Evolutionary conservation across 805 yeast genomes (phyloP), one percentile per base, ranked within the genome.

Genomic region (Komagataella pastoris): DNA sequence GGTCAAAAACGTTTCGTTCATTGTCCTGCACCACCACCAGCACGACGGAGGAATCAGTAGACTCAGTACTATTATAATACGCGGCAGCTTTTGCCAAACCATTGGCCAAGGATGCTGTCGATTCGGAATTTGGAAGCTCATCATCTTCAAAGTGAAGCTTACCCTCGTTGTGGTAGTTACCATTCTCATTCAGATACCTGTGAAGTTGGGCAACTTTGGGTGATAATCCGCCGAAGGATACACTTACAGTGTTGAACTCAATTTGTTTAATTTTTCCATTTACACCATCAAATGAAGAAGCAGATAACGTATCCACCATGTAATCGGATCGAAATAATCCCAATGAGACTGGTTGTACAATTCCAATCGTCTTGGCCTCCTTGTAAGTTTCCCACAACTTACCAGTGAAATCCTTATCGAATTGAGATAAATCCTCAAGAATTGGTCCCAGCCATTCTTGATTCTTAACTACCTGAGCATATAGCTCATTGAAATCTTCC

Each of bases 171-270:
- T 69, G 69, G 60, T 85, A 86, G n/a, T 66, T 65, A 2, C 89
- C 89, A 6, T 70, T 60, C 3, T 66, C 61, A 61, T 85, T 84
- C 60, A 85, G 66, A 58, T 76, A 87, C 18, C 73, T 65, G 65
- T 93, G 99, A 52, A 88, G 69, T 57, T 78, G 72, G 18, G 93
- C 85, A 23, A 88, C 91, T 62, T 83, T 85, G 12, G 88, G 65
- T 1, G 96, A 83, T 52, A 93, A 72, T 0, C 95, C 98, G 18
- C 95, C 97, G 70, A 93, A 93, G 1, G 97, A 90, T 3, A 91
- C 96, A 59, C 96, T 85, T 3, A 93, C 88, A 1, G 99, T 90
- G 67, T 93, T 93, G 70, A 91, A 91, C 65, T 93, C 99, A 50
- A 93, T 93, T 66, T 93, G 99, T 62, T 91, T 90, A 60, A 91